Base-by-base conservation (phyloP, 495 filamentous ascomycete genomes). In the Sporormia fimetaria region DNA sequence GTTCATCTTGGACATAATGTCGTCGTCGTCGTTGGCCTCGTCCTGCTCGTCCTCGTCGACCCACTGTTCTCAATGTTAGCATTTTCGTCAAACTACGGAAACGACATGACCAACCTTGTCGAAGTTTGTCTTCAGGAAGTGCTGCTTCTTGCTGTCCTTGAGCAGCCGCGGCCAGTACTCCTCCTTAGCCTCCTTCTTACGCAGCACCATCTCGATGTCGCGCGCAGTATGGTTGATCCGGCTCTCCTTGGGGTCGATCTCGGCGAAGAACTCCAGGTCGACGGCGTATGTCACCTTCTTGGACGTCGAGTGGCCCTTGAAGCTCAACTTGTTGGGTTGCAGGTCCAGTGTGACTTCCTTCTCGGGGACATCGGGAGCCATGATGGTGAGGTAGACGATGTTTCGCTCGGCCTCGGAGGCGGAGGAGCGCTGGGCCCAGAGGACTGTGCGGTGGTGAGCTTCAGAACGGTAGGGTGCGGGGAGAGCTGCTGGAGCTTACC, bases 11-110 rank as follows among this genome's bases (percentile, higher is more conserved):
- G 67, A 68, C 54, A 72, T 72, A 49, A 71, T 73, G 51, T 63
- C 62, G 58, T 93, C 85, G 22, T 94, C 86, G 25, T 94, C 88
- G 16, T 70, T 65, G 12, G 67, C 78, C 55, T 80, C 85, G 55
- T 95, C 82, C 67, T 98, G 90, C 73, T 98, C 90, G 62, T 98
- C 90, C 76, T 96, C 90, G 61, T 96, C 92, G 52, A 98, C 87
- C 92, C 92, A 98, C 86, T 85, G 46, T 1, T 21, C 10, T 30
- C n/a, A n/a, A 7, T 23, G 30, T 44, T 43, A 53, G 32, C 34
- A 12, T 15, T 2, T 23, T 39, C 34, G 37, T 28, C 39, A 21
- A 40, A 10, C 32, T 26, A 24, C 17, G 27, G 2, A 32, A 20
- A 9, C 39, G 29, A 11, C 24, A 20, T 4, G 24, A 60, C 69